Evolutionary conservation across 768 basidiomycete species (phyloP).

Genomic region (Austroboletus festivus): DNA sequence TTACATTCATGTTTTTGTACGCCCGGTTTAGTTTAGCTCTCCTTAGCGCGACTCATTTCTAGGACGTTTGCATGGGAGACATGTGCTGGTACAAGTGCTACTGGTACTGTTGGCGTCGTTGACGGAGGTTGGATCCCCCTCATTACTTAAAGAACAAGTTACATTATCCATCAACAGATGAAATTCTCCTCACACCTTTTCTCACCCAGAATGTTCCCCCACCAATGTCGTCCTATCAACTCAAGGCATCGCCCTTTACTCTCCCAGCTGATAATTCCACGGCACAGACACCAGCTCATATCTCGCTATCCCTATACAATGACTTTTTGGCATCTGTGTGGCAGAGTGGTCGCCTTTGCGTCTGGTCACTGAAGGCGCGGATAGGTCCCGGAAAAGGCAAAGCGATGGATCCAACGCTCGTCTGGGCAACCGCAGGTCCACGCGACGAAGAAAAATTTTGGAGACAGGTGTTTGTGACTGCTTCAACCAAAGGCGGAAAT

Average conservation of each 20-base stretch:
- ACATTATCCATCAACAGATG: constrained; percentile 41
- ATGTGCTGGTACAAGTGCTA: constrained; percentile 68
- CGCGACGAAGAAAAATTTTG: constrained; percentile 13
- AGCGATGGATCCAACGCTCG: constrained; percentile 51
- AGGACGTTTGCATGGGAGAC: constrained; percentile 79
- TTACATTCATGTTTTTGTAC: neutral
- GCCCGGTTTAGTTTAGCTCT: constrained; percentile 1
- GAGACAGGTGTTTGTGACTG: constrained; percentile 31
- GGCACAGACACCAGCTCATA: constrained; percentile 54
- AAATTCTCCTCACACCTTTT: constrained; percentile 86
- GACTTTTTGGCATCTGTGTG: constrained; percentile 69
- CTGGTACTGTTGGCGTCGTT: constrained; percentile 83
- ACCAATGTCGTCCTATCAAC: constrained; percentile 80
- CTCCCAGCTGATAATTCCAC: neutral
- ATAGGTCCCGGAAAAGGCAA: constrained; percentile 55
- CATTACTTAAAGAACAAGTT: neutral
- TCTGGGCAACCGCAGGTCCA: constrained; percentile 32
- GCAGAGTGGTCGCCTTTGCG: constrained; percentile 61
- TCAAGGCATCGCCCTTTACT: constrained; percentile 27
- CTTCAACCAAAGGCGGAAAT: neutral
- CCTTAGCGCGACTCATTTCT: constrained; percentile 51
- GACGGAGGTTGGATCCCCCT: constrained; percentile 78
- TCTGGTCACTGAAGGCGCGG: constrained; percentile 70
- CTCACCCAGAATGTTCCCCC: constrained; percentile 94
- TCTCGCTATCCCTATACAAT: constrained; percentile 52